These are phyloP conservation scores for Iris pallida DNA, from an alignment of 116 monocot species.

Conservation along the genomic window DNA sequence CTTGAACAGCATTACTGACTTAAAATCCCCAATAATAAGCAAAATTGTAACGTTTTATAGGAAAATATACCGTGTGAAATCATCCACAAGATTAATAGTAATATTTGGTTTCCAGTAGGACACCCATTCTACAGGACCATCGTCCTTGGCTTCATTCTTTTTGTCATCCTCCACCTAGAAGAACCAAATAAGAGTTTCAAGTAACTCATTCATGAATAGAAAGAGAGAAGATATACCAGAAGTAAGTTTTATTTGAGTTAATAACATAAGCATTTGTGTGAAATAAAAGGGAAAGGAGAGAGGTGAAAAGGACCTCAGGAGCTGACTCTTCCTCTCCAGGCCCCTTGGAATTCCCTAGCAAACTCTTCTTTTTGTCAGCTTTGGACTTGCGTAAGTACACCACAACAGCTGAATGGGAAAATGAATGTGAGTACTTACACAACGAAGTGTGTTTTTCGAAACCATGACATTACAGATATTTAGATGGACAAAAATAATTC, in stretches of 20 bases:
- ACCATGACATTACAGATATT: no score
- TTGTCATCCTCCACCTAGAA: constrained; percentile 34
- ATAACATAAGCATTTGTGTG: neutral
- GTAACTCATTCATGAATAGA: neutral
- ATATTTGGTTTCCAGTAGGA: constrained; percentile 96
- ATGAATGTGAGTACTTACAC: neutral
- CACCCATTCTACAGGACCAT: constrained; percentile 69
- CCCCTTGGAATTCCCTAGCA: constrained; percentile 49
- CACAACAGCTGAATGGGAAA: constrained; percentile 55
- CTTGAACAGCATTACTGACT: no score
- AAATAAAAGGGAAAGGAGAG: constrained; percentile 1
- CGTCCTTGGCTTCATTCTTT: constrained; percentile 43
- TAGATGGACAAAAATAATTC: neutral
- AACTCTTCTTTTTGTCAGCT: constrained; percentile 63
- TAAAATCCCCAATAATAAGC: no score
- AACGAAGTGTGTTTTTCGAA: no score
- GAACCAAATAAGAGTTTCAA: constrained; percentile 10
- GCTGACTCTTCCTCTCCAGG: constrained; percentile 22
- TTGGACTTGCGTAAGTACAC: constrained; percentile 72
- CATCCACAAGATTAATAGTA: constrained; percentile 88
- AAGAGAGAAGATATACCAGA: neutral
- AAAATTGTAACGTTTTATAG: neutral
- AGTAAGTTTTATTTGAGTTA: neutral
- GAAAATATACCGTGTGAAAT: constrained; percentile 61
- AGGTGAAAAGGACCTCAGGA: constrained; percentile 32